Evolutionary conservation across 108 stramenopile species (phyloP), one percentile per base, ranked within the genome.

Genomic region (Skeletonema grethae): DNA sequence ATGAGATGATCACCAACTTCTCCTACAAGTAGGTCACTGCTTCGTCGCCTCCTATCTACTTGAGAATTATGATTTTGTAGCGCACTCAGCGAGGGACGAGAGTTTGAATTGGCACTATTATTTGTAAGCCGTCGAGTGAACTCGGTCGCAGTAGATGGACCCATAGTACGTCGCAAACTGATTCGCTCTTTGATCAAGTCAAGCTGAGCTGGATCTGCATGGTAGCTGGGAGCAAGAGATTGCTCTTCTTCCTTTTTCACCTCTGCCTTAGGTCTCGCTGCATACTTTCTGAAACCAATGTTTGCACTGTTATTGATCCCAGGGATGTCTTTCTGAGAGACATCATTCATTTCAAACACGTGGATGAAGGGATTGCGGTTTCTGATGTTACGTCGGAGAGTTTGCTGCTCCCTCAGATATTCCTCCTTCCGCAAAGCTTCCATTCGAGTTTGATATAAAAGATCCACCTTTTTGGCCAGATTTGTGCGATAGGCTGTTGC

Each of bases 361-460:
- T 63, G 13, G 24, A 70, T 64, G 45, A 77, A 77, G n/a, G 76
- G 76, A 45, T 69, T 70, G 10, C 56, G 39, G 50, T 53, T 53
- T 53, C n/a, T 53, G 20, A 53, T 53, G 50, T 6, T 53, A 8
- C 50, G 50, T 53, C 22, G 15, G 50, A 53, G 5, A 20, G 31
- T 2, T 70, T 38, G 12, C 53, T 73, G 38, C 18, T 58, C 57
- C 43, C 46, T 65, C 64, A 41, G 64, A 39, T 18, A 38, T 58
- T 48, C 58, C 13, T 65, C 73, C 3, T 46, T 41, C 58, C 30
- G 39, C 22, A 65, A 10, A 25, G 57, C 25, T 16, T 57, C 20
- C 11, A 65, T 34, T 5, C 46, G 57, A 30, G 6, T 45, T 10
- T 29, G 8, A 30, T 58, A 73, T 31, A 36, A 45, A 24, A 32